Evolutionary conservation across 2,329 filamentous ascomycete genomes (phyloP).

Genomic region (Monilinia vaccinii-corymbosi): DNA sequence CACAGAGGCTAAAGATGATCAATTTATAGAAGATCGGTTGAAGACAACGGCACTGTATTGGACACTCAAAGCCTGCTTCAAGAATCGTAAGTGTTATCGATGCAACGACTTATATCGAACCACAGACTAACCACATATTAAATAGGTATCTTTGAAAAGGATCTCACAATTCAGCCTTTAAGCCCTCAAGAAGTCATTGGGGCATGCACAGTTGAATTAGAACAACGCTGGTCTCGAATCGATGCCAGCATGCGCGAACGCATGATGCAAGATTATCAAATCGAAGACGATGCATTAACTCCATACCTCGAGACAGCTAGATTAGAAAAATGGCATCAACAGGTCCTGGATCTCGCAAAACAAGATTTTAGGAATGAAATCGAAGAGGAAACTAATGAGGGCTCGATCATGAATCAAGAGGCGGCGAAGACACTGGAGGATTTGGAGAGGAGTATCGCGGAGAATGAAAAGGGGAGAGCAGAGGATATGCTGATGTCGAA

Average conservation of each 20-base stretch:
- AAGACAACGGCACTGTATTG: conserved; percentile 58
- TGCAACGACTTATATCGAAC: conserved; percentile 24
- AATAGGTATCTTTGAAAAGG: conserved; percentile 33
- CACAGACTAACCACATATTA: not conserved
- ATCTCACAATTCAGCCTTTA: conserved; percentile 37
- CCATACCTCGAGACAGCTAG: conserved; percentile 58
- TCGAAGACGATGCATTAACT: conserved; percentile 59
- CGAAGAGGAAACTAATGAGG: conserved; percentile 22
- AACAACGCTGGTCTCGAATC: conserved; percentile 49
- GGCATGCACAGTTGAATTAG: conserved; percentile 52
- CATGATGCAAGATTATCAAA: conserved; percentile 61
- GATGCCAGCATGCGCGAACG: conserved; percentile 56
- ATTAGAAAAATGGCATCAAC: conserved; percentile 59
- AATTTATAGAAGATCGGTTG: conserved; percentile 53
- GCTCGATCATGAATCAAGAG: conserved; percentile 17
- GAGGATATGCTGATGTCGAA: conserved; percentile 21
- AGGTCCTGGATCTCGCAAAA: conserved; percentile 32
- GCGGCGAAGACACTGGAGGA: conserved; percentile 18
- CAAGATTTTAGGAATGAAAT: conserved; percentile 31
- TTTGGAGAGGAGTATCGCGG: conserved; percentile 23
- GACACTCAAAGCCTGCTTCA: conserved; percentile 55
- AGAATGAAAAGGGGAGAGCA: conserved; percentile 24
- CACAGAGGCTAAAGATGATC: conserved; percentile 64
- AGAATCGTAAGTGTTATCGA: conserved; percentile 42
- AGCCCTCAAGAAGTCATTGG: conserved; percentile 46